Evolutionary conservation across 306 rosid genomes (phyloP).

Genomic region (Begonia peltatifolia): DNA sequence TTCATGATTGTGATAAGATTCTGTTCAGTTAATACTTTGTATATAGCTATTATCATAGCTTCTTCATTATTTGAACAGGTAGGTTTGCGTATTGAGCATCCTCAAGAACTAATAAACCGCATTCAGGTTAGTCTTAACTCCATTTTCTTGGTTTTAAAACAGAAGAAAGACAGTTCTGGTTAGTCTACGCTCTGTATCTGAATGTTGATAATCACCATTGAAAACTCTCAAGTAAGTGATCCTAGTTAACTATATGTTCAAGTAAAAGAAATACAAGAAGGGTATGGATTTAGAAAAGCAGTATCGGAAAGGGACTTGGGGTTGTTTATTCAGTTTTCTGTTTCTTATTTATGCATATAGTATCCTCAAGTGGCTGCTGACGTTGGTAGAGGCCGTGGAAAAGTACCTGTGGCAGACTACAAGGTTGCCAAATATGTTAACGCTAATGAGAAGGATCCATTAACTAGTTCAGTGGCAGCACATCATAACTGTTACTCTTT

Average conservation of each 20-base stretch:
- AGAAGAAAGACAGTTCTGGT: no score
- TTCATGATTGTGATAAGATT: no score
- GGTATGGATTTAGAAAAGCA: no score
- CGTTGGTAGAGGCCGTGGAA: conserved; percentile 76
- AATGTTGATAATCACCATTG: no score
- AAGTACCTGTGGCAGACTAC: conserved; percentile 94
- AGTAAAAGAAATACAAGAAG: no score
- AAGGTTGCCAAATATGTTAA: conserved; percentile 58
- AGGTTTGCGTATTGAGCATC: conserved; percentile 93
- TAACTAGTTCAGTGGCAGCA: conserved; percentile 22
- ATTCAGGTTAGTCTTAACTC: conserved; percentile 50
- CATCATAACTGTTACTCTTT: conserved; percentile 82
- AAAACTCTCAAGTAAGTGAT: no score
- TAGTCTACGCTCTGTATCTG: no score
- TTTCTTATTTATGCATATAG: conserved; percentile 14
- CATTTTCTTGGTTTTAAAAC: no score
- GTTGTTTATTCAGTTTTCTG: not conserved
- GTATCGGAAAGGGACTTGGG: no score
- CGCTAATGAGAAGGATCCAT: conserved; percentile 16
- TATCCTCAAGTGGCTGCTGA: conserved; percentile 80
- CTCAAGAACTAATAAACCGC: conserved; percentile 75
- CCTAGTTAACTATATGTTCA: no score
- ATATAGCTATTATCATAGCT: conserved; percentile 6
- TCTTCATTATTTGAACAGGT: conserved; percentile 42
- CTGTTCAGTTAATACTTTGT: no score